Evolutionary conservation across 139 green algal species (phyloP).

Genomic region (Chloropicon primus): DNA sequence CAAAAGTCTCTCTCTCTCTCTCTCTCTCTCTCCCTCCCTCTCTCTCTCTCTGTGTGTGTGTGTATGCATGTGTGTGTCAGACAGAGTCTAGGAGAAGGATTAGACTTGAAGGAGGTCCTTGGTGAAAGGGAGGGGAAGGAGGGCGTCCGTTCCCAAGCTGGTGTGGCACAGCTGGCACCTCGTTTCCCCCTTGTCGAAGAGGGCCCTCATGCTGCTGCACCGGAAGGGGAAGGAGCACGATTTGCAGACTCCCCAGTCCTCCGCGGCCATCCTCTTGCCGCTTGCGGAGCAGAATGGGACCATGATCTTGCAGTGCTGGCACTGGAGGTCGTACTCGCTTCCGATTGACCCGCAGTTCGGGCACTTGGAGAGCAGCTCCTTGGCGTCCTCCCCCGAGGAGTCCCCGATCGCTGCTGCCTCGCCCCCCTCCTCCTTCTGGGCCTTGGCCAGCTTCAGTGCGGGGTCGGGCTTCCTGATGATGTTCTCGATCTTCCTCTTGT

Average conservation of each 20-base stretch:
- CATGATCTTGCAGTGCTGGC: constrained; percentile 40
- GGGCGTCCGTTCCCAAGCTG: neutral
- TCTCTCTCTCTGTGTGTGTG: too few relatives aligned
- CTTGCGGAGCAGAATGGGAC: constrained; percentile 54
- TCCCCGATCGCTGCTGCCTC: too few relatives aligned
- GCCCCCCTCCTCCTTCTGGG: constrained; percentile 17
- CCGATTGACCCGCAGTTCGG: constrained; percentile 44
- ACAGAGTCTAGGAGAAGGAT: too few relatives aligned
- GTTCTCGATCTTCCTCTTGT: constrained; percentile 69
- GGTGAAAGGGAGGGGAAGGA: neutral
- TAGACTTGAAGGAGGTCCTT: neutral
- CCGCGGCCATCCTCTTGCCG: constrained; percentile 10
- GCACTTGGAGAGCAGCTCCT: constrained; percentile 41
- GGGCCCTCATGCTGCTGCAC: neutral
- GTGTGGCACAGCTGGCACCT: neutral
- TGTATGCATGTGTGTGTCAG: too few relatives aligned
- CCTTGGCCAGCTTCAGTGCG: neutral
- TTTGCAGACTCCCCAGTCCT: neutral
- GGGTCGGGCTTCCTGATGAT: constrained; percentile 55
- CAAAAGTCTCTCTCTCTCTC: too few relatives aligned
- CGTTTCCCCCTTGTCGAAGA: neutral
- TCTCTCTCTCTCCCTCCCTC: too few relatives aligned
- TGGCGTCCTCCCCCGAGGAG: constrained; percentile 37
- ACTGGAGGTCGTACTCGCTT: constrained; percentile 43
- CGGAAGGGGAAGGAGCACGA: neutral